Evolutionary conservation across 1,284 basidiomycete genomes (phyloP).

Genomic region (Ganoderma resinaceum): DNA sequence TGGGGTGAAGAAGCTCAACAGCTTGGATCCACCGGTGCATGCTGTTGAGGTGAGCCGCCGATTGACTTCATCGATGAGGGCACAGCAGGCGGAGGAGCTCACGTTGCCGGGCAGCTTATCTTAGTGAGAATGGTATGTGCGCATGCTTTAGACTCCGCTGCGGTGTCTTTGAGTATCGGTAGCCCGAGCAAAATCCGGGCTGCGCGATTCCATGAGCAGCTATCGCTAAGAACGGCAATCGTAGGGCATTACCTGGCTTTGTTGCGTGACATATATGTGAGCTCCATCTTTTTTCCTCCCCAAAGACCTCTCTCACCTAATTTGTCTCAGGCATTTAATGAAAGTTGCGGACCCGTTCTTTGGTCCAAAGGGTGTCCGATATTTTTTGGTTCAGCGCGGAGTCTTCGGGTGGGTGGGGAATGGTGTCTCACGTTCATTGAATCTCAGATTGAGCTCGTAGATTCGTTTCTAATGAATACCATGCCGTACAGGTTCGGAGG

Average conservation of each 20-base stretch:
- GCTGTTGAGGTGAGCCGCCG: slow-evolving; percentile 55
- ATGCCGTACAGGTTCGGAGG: slow-evolving; percentile 57
- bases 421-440: slow-evolving; percentile 3
- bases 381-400: slow-evolving; percentile 64
- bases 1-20: slow-evolving; percentile 66
- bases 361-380: slow-evolving; percentile 72
- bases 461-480: not conserved
- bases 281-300: slow-evolving; percentile 15
- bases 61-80: not conserved
- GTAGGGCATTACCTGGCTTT: slow-evolving; percentile 52
- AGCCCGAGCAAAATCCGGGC: not conserved
- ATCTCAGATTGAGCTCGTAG: no score
- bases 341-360: slow-evolving; percentile 68
- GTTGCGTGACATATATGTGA: slow-evolving; percentile 52
- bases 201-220: not conserved
- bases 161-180: not conserved
- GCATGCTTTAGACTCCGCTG: not conserved
- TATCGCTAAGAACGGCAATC: not conserved
- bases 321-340: slow-evolving; percentile 47
- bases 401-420: slow-evolving; percentile 59
- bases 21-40: slow-evolving; percentile 63
- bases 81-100: not conserved
- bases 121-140: slow-evolving; percentile 54
- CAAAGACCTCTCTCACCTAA: not conserved
- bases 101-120: slow-evolving; percentile 44